These are phyloP conservation scores for Closterium sp. DNA, from an alignment of 139 green algal genomes.

Conservation along the genomic window DNA sequence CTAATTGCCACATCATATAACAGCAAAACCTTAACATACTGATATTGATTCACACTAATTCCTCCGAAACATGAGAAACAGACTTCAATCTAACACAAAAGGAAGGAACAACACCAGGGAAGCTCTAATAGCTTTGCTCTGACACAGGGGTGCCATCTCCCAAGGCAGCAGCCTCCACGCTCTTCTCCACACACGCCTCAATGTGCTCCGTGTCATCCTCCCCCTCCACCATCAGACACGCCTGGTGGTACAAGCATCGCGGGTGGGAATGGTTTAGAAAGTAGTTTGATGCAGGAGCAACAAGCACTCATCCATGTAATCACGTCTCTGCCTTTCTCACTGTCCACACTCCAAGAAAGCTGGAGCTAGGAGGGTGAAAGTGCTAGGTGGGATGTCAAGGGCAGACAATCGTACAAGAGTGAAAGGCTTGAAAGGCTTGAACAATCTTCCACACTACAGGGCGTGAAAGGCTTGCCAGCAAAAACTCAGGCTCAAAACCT, in stretches of 20 bases:
- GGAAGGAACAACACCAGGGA: background rate
- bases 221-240: conserved; percentile 23
- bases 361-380: too few species aligned
- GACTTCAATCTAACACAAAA: background rate
- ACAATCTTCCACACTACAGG: too few species aligned
- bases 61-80: background rate
- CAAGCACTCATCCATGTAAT: too few species aligned
- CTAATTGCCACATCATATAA: background rate
- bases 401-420: too few species aligned
- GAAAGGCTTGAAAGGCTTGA: too few species aligned
- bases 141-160: conserved; percentile 9
- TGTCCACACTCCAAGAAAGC: too few species aligned
- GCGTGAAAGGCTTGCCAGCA: too few species aligned
- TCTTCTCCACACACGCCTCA: conserved; percentile 35
- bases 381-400: too few species aligned
- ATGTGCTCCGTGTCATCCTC: conserved; percentile 19
- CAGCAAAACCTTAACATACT: background rate
- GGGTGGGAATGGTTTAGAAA: too few species aligned
- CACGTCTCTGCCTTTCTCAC: too few species aligned
- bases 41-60: background rate
- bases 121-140: conserved; percentile 40
- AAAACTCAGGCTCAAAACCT: too few species aligned
- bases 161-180: conserved; percentile 27
- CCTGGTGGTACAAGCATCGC: background rate
- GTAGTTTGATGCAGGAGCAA: too few species aligned